These are phyloP conservation scores for Curvularia spicifera DNA, from an alignment of 2,329 filamentous ascomycete genomes.

Conservation along the genomic window DNA sequence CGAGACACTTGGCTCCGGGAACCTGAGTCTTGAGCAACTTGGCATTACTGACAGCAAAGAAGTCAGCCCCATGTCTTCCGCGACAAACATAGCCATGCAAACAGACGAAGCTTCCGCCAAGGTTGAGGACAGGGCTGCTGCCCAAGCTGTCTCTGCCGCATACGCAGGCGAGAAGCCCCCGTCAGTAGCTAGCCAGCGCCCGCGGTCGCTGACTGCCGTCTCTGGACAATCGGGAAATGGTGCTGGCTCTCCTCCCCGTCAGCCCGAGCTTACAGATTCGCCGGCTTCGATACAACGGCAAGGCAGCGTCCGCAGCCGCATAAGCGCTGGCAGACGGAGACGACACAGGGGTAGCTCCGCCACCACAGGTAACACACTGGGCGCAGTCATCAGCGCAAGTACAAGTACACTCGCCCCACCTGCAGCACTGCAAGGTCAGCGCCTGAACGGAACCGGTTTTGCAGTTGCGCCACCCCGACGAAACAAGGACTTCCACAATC, in stretches of 20 bases:
- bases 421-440: constrained; percentile 66
- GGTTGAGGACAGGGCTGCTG: constrained; percentile 64
- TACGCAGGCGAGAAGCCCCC: constrained; percentile 57
- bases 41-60: constrained; percentile 72
- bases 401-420: constrained; percentile 73
- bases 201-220: constrained; percentile 49
- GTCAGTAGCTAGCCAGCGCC: constrained; percentile 43
- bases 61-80: constrained; percentile 64
- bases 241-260: constrained; percentile 62
- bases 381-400: constrained; percentile 73
- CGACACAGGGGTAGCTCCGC: constrained; percentile 83
- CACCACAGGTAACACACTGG: constrained; percentile 69
- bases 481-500: constrained; percentile 90
- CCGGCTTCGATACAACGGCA: constrained; percentile 59
- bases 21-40: constrained; percentile 86
- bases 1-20: constrained; percentile 86
- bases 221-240: constrained; percentile 40
- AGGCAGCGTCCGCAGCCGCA: constrained; percentile 60
- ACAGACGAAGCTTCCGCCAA: constrained; percentile 62
- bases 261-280: constrained; percentile 70
- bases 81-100: constrained; percentile 61
- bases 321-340: constrained; percentile 61
- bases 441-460: constrained; percentile 92
- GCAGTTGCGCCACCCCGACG: constrained; percentile 95
- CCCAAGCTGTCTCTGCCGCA: constrained; percentile 66